A percentile compares a stretch with the other conserved stretches of the same genome.
These are phyloP conservation scores for Penicillium sp. DNA, from an alignment of 2,329 filamentous ascomycete genomes.

Conservation along the genomic window DNA sequence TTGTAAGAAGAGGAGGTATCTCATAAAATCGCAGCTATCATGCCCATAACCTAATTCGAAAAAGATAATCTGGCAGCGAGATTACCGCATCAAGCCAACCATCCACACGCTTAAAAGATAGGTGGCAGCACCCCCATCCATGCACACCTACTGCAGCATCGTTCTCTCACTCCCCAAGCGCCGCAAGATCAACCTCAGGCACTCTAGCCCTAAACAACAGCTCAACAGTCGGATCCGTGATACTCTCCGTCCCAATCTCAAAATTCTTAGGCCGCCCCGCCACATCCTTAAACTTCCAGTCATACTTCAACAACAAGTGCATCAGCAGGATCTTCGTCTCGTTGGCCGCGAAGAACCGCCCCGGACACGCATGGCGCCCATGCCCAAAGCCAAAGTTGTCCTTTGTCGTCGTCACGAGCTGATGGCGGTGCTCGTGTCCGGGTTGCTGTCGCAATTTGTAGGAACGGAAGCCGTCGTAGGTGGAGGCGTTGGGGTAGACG, in stretches of 20 bases:
- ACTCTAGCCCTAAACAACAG: constrained; percentile 30
- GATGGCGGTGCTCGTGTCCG: constrained; percentile 33
- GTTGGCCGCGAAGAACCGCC: constrained; percentile 59
- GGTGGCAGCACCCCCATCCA: background rate
- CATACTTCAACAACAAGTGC: constrained; percentile 56
- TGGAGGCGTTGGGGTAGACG: constrained; percentile 30
- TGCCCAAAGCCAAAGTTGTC: constrained; percentile 41
- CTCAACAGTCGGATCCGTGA: constrained; percentile 34
- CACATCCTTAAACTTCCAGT: constrained; percentile 47
- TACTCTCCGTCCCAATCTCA: constrained; percentile 51
- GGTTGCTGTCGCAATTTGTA: constrained; percentile 34
- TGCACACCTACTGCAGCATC: background rate
- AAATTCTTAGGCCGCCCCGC: constrained; percentile 43
- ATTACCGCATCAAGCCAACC: no score
- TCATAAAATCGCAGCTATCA: no score
- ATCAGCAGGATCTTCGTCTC: constrained; percentile 59
- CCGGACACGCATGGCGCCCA: constrained; percentile 48
- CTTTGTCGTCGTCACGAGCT: constrained; percentile 34
- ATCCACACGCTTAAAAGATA: no score
- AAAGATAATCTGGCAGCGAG: no score
- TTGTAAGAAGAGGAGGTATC: no score
- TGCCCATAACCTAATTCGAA: no score
- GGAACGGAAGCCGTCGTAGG: constrained; percentile 40
- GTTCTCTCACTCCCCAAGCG: constrained; percentile 14
- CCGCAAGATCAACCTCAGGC: constrained; percentile 29